Evolutionary conservation across 345 rosid genomes (phyloP).

Genomic region (Laguncularia racemosa): DNA sequence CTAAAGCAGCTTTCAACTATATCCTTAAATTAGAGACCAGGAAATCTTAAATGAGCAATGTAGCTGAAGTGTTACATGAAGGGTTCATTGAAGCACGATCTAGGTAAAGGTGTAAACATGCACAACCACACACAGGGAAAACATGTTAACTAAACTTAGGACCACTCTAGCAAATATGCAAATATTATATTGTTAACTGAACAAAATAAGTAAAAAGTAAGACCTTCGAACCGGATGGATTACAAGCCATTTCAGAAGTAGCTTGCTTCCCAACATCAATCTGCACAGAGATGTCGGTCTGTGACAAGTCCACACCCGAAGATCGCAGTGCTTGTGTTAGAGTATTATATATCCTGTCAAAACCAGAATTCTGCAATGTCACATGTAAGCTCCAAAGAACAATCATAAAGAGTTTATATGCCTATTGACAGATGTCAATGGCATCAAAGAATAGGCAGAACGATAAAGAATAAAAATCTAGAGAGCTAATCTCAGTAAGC

Average conservation of each 20-base stretch:
- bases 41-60: too few species aligned
- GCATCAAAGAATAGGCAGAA: neutral
- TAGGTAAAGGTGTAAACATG: too few species aligned
- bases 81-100: too few species aligned
- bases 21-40: too few species aligned
- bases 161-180: too few species aligned
- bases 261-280: slow-evolving; percentile 46
- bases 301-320: slow-evolving; percentile 64
- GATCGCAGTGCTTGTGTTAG: slow-evolving; percentile 54
- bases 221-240: slow-evolving; percentile 46
- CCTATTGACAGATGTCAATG: neutral
- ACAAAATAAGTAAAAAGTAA: neutral
- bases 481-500: too few species aligned
- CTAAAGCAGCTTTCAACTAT: too few species aligned
- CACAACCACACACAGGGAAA: too few species aligned
- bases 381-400: slow-evolving; percentile 4
- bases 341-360: slow-evolving; percentile 42
- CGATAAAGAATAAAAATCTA: too few species aligned
- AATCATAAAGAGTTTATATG: neutral
- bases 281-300: slow-evolving; percentile 54
- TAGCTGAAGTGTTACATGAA: too few species aligned
- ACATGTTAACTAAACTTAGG: too few species aligned
- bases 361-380: slow-evolving; percentile 6
- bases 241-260: slow-evolving; percentile 14
- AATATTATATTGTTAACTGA: too few species aligned